A percentile compares a stretch with the other conserved stretches of the same genome.
Conservation (phyloP, 139 green algal genomes). For the Zygnema circumcarinatum region DNA sequence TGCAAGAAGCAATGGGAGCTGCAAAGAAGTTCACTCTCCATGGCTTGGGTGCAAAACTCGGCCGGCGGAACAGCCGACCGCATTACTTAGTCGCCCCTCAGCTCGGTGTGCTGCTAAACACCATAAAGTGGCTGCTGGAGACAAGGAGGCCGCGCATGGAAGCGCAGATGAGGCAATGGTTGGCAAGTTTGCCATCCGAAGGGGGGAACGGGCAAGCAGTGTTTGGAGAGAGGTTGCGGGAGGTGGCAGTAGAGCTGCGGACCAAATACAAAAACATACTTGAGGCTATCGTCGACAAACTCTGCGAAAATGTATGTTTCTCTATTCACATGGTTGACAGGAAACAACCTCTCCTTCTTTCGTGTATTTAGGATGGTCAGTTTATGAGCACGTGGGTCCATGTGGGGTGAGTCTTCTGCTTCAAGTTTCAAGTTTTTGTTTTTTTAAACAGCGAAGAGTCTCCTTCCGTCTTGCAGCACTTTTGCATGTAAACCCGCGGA, state of each 20-base stretch:
- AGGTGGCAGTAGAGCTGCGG: conserved; percentile 53
- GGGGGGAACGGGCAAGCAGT: not conserved
- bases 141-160: conserved; percentile 40
- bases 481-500: no score
- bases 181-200: conserved; percentile 32
- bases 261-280: conserved; percentile 59
- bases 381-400: not conserved
- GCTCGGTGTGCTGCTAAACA: conserved; percentile 53
- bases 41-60: conserved; percentile 16
- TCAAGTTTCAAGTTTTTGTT: no score
- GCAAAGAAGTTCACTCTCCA: conserved; percentile 13
- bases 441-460: no score
- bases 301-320: conserved; percentile 52
- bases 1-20: conserved; percentile 16
- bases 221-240: conserved; percentile 38
- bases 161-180: conserved; percentile 40
- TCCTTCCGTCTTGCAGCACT: no score
- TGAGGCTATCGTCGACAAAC: conserved; percentile 51
- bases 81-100: conserved; percentile 30
- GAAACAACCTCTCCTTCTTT: not conserved
- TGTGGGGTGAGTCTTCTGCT: not conserved
- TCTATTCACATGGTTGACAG: not conserved
- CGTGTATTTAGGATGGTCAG: not conserved
- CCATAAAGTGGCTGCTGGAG: conserved; percentile 58
- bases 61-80: not conserved